These are phyloP conservation scores for Apiospora koreana DNA, from an alignment of 2,329 filamentous ascomycete genomes.

Conservation along the genomic window DNA sequence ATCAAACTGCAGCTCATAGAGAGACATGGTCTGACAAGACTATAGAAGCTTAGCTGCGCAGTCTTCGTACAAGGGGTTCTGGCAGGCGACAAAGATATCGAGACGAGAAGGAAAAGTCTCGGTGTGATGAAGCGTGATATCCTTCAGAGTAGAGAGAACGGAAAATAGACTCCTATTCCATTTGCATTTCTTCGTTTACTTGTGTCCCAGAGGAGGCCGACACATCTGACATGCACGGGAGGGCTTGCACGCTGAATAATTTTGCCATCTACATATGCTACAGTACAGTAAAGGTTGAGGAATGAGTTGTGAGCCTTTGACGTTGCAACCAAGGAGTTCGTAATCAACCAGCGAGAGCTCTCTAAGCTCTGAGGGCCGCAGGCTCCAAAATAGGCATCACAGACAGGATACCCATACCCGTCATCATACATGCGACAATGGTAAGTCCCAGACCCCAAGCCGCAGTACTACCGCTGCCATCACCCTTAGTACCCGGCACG, in stretches of 20 bases:
- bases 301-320: not conserved
- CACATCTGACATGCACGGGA: not conserved
- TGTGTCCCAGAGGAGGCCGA: not conserved
- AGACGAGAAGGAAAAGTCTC: not conserved
- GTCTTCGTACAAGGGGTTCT: not conserved
- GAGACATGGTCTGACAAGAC: not conserved
- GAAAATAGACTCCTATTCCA: not conserved
- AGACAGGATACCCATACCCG: conserved; percentile 5
- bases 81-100: not conserved
- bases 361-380: conserved; percentile 1
- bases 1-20: not conserved
- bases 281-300: not conserved
- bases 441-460: conserved; percentile 8
- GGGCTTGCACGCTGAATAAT: not conserved
- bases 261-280: not conserved
- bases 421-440: conserved; percentile 7
- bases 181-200: not conserved
- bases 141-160: not conserved
- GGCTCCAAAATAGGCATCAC: not conserved
- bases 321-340: not conserved
- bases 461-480: not conserved
- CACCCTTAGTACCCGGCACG: not conserved
- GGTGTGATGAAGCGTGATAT: not conserved
- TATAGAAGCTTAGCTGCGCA: not conserved
- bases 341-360: not conserved